Evolutionary conservation across 1,284 basidiomycete genomes (phyloP), one percentile per base, ranked within the genome.

Genomic region (Schizophyllum commune): DNA sequence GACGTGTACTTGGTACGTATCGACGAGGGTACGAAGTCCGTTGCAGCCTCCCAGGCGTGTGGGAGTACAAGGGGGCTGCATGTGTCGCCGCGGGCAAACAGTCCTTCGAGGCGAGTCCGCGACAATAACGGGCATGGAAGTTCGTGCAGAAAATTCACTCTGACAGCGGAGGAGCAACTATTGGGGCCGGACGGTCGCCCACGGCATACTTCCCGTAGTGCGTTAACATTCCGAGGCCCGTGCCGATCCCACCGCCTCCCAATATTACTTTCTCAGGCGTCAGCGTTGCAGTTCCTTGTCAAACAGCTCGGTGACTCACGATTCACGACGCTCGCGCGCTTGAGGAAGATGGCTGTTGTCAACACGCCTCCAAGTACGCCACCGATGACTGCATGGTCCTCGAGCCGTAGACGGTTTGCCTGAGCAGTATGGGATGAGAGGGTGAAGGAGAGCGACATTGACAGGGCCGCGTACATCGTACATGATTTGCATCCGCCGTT

Each of bases 311-410:
- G 20, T 27, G 27, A 74, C 84, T 64, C 66, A 88, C 87, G 67
- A 66, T 89, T 81, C 17, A 83, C 71, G 6, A 76, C 70, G 51
- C 72, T 76, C 34, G 84, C 88, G 59, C 80, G 78, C 58, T 81
- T 89, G 86, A 86, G 89, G 59, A 90, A 76, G 52, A 90, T 60
- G 5, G 87, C 85, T 7, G 89, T 85, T 5, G 79, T 82, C 4
- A 89, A 68, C 9, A 88, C 79, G 11, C 81, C 82, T 63, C 79
- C 81, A 11, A 91, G 69, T 39, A 90, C 70, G 27, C 78, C 77
- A 34, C 89, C 89, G 56, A 91, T 87, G 4, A 82, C 87, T 19
- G 88, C 79, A 69, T 89, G 83, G 68, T 91, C 89, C 61, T 89
- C 83, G 39, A 78, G 77, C 64, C 87, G 76, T 60, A 88, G 71